A percentile compares a stretch with the other conserved stretches of the same genome.
These are phyloP conservation scores for Fusarium bulbicola DNA, from an alignment of 2,329 filamentous ascomycete genomes.

Conservation along the genomic window DNA sequence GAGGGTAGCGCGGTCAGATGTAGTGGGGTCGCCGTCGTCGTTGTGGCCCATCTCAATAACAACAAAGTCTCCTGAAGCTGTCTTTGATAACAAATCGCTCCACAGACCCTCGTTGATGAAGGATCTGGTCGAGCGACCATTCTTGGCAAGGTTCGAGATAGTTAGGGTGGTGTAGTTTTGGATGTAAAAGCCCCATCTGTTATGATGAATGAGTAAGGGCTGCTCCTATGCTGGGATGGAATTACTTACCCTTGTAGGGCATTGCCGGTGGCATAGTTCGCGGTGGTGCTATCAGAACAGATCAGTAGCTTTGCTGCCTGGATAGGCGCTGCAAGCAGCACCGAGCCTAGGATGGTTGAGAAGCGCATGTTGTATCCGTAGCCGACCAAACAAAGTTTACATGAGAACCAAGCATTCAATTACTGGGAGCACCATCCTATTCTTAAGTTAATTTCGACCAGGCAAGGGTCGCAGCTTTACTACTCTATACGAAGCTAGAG, in stretches of 20 bases:
- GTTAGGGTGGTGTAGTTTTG: background rate
- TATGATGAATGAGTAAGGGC: rapidly evolving
- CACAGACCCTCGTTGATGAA: background rate
- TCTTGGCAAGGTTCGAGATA: background rate
- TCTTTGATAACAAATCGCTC: background rate
- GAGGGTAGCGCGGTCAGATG: background rate
- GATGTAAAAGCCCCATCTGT: background rate
- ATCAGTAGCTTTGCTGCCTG: background rate
- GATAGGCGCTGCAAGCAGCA: background rate
- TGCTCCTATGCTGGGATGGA: rapidly evolving
- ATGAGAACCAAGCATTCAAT: rapidly evolving
- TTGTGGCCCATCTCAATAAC: background rate
- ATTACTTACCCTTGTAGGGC: rapidly evolving
- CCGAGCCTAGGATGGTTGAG: background rate
- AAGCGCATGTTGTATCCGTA: background rate
- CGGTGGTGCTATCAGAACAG: rapidly evolving
- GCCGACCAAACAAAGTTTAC: rapidly evolving
- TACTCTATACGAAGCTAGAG: rapidly evolving
- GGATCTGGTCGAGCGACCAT: background rate
- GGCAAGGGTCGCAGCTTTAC: background rate
- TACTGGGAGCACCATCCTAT: rapidly evolving
- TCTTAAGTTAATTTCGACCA: rapidly evolving
- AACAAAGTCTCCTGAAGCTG: background rate
- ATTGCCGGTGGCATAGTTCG: background rate
- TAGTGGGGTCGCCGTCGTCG: background rate